Conservation (phyloP, 2,329 filamentous ascomycete species). For the Alternaria tenuissima region DNA sequence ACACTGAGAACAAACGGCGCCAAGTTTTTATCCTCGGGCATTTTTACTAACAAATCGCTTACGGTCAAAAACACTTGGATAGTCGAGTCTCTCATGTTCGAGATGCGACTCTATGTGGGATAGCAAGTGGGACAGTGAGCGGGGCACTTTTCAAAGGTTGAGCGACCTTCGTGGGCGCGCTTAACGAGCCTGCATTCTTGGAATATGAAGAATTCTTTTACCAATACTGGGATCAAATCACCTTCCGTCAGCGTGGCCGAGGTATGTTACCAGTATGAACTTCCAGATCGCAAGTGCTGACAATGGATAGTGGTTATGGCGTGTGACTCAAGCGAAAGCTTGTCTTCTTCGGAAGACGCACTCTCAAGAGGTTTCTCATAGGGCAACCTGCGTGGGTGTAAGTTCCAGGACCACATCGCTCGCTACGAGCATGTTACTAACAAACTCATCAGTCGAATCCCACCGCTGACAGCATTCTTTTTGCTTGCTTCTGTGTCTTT, state of each 20-base stretch:
- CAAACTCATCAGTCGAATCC: conserved; percentile 1
- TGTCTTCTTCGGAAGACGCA: background rate
- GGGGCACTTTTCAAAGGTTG: background rate
- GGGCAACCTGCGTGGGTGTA: conserved; percentile 15
- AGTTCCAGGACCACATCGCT: no score
- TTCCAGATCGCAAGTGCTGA: background rate
- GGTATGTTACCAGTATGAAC: background rate
- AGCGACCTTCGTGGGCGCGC: background rate
- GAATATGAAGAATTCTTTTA: background rate
- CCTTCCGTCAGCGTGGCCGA: background rate
- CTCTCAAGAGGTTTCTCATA: conserved; percentile 10
- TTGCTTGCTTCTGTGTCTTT: background rate
- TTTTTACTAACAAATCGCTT: background rate
- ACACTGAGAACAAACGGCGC: background rate
- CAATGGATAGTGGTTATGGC: conserved; percentile 7
- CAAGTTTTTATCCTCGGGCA: background rate
- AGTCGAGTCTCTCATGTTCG: background rate
- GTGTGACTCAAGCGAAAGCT: conserved; percentile 17
- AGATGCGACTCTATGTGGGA: background rate
- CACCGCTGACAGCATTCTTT: conserved; percentile 15
- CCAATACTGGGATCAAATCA: background rate
- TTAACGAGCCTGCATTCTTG: background rate
- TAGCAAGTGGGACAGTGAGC: background rate
- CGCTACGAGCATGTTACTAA: no score
- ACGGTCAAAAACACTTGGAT: background rate